phyloP scores from a whole-genome alignment of 257 asterid species.

The Gentiana straminea region DNA sequence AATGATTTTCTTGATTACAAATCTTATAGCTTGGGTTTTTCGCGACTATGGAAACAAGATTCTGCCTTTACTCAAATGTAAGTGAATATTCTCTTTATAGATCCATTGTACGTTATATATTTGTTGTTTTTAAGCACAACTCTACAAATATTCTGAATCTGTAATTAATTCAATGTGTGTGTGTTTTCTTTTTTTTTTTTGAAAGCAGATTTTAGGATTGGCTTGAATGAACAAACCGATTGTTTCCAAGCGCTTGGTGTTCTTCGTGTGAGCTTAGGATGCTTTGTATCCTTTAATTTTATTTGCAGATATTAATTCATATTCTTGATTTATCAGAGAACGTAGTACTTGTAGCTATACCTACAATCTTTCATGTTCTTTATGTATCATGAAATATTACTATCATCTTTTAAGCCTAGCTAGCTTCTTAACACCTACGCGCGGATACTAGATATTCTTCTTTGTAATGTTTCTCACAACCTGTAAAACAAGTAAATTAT shows the following conservation, averaged over 20 bases:
- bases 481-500: constrained; percentile 39
- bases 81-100: constrained; percentile 16
- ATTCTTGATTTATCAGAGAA: too few relatives aligned
- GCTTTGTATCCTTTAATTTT: constrained; percentile 62
- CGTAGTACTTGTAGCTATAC: too few relatives aligned
- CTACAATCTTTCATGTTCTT: neutral
- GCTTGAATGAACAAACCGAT: constrained; percentile 46
- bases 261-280: constrained; percentile 91
- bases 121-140: neutral
- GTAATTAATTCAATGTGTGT: neutral
- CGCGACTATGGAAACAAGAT: constrained; percentile 72
- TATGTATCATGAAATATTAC: neutral
- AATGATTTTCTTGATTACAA: constrained; percentile 47
- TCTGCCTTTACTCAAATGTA: constrained; percentile 57
- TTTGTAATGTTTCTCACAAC: constrained; percentile 61
- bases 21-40: constrained; percentile 72
- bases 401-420: neutral
- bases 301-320: too few relatives aligned
- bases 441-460: constrained; percentile 49
- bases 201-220: constrained; percentile 60
- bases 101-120: neutral
- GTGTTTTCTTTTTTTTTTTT: neutral
- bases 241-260: constrained; percentile 88
- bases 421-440: constrained; percentile 30
- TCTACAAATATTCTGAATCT: neutral